Percentiles rank a stretch among this genome's conserved stretches.
Conservation (phyloP, 2,329 filamentous ascomycete species). For the Coleophoma cylindrospora region DNA sequence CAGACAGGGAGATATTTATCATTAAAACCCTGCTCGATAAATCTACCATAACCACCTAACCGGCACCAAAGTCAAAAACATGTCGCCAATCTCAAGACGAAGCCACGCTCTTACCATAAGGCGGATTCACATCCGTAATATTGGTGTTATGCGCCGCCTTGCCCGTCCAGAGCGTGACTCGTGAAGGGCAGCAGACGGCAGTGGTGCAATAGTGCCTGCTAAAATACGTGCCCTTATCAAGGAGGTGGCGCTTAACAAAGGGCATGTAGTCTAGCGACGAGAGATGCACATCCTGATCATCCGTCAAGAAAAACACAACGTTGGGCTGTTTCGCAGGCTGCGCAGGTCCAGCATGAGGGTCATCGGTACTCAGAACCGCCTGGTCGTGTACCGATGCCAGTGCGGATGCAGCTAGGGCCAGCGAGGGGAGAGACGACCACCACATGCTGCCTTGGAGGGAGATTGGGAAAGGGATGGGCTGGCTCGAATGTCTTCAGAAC, state of each 20-base stretch:
- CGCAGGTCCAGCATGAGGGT: too few species aligned
- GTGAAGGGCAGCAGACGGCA: slow-evolving; percentile 54
- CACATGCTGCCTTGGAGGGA: too few species aligned
- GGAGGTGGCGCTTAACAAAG: slow-evolving; percentile 44
- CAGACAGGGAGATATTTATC: slow-evolving; percentile 64
- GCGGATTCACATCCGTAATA: slow-evolving; percentile 40
- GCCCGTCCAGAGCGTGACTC: slow-evolving; percentile 55
- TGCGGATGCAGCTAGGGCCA: too few species aligned
- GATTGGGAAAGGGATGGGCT: too few species aligned
- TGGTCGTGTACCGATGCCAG: too few species aligned
- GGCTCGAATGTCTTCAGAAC: too few species aligned
- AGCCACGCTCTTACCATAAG: slow-evolving; percentile 35
- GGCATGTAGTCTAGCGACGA: slow-evolving; percentile 53
- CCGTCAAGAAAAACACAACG: slow-evolving; percentile 56
- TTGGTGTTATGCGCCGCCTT: slow-evolving; percentile 58
- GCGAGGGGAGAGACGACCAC: too few species aligned
- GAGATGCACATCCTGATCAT: slow-evolving; percentile 58
- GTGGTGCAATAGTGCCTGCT: slow-evolving; percentile 54
- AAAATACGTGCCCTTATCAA: slow-evolving; percentile 47
- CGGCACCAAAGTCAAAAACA: neutral
- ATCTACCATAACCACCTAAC: slow-evolving; percentile 55
- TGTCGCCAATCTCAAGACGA: neutral
- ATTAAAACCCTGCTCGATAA: slow-evolving; percentile 57
- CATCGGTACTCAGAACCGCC: too few species aligned
- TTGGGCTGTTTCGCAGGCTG: slow-evolving; percentile 32